Evolutionary conservation across 2,329 filamentous ascomycete species (phyloP), one percentile per base, ranked within the genome.

Genomic region (Hypoxylon sp.): DNA sequence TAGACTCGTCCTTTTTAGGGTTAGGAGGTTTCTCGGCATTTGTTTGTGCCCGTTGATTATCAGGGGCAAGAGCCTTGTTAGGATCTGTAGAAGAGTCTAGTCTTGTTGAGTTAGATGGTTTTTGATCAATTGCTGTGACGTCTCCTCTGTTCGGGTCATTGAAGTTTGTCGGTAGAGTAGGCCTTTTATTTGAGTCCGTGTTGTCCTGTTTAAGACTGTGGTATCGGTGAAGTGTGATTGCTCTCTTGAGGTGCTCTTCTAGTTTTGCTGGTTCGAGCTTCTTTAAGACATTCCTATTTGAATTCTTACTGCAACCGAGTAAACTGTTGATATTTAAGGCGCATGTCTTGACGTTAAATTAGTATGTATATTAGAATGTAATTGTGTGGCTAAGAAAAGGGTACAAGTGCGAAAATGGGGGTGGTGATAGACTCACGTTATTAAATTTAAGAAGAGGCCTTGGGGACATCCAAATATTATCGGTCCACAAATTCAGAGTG

Each of bases 181-280:
- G n/a, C 8, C n/a, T 29, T 8, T 54, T 39, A 8, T 13, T 24
- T 4, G n/a, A 10, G 11, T 47, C 22, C 24, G 2, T 4, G 6
- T 17, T 14, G 19, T 54, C 11, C n/a, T 37, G 22, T 11, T 5
- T 1, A 26, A 42, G 14, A 14, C 51, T 39, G 42, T 59, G 42
- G 8, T 52, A 31, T n/a, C 46, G 17, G 10, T 29, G 44, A 4
- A 8, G 1, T 3, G 52, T 37, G 22, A 60, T 67, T 1, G 57
- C 51, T 14, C 54, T 61, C 42, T 29, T 22, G 9, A 70, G 48
- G 9, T 19, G 22, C n/a, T 60, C 50, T 11, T 35, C 14, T 14
- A 70, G 31, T 10, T 62, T 58, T 19, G 65, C 11, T 9, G n/a
- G 13, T 1, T 52, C 52, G 1, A 70, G 58, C 9, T 44, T 57